phyloP scores from a whole-genome alignment of 495 filamentous ascomycete species.

The Parathielavia appendiculata region DNA sequence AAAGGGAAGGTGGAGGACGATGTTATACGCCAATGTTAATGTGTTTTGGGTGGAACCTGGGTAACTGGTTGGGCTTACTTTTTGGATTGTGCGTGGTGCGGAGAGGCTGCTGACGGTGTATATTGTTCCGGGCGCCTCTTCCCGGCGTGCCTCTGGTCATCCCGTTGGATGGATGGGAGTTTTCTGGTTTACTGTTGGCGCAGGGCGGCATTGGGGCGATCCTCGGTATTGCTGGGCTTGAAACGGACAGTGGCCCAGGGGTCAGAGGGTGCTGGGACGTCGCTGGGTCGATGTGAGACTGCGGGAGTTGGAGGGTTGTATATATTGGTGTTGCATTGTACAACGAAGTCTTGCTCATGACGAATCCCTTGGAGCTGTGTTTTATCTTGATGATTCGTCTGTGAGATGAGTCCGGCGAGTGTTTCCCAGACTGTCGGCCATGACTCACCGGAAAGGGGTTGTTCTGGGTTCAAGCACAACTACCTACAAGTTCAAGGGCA shows the following conservation, averaged over 20 bases:
- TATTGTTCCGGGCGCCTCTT: not conserved
- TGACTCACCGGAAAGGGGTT: too few species aligned
- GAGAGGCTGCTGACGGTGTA: not conserved
- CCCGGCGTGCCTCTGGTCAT: too few species aligned
- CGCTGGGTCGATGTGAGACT: not conserved
- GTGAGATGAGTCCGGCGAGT: not conserved
- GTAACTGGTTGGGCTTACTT: not conserved
- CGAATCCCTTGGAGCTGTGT: not conserved
- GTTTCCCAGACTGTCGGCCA: too few species aligned
- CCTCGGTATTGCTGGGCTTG: slow-evolving; percentile 5
- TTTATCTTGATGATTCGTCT: too few species aligned
- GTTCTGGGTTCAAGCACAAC: too few species aligned
- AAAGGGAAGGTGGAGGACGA: not conserved
- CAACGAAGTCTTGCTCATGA: not conserved
- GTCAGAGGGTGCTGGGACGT: not conserved
- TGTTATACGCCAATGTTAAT: not conserved
- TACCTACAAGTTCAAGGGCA: too few species aligned
- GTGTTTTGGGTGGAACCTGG: not conserved
- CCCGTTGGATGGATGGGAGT: not conserved
- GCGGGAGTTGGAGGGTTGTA: slow-evolving; percentile 2
- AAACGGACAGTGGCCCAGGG: not conserved
- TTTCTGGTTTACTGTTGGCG: not conserved
- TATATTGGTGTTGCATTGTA: not conserved
- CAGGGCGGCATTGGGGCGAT: slow-evolving; percentile 4
- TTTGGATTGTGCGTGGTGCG: not conserved